Percentiles rank a stretch among this genome's conserved stretches.
These are phyloP conservation scores for Daldinia grandis DNA, from an alignment of 495 filamentous ascomycete species.

Conservation along the genomic window DNA sequence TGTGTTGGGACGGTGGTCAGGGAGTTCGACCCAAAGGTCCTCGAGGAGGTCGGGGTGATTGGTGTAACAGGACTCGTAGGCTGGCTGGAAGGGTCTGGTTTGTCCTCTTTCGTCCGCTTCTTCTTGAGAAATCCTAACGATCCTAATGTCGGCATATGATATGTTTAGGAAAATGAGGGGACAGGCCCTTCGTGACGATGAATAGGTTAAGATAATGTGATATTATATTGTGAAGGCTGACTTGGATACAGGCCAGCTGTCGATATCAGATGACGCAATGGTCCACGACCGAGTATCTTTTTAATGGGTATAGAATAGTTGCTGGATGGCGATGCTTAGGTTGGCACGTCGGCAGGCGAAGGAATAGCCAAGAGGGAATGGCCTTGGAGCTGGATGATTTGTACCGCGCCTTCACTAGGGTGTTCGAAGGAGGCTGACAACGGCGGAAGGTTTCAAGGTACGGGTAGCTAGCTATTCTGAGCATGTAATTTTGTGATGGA, in stretches of 20 bases:
- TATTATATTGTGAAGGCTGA: conserved; percentile 6
- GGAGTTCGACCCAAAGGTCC: conserved; percentile 57
- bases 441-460: conserved; percentile 17
- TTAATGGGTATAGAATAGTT: conserved; percentile 8
- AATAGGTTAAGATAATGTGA: conserved; percentile 24
- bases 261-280: conserved; percentile 8
- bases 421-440: conserved; percentile 3
- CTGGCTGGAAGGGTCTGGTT: conserved; percentile 65
- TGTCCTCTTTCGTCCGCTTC: conserved; percentile 87
- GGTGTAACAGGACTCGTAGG: conserved; percentile 69
- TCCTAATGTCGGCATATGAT: conserved; percentile 76
- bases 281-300: conserved; percentile 8
- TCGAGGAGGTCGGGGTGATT: conserved; percentile 52
- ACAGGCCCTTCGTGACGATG: conserved; percentile 28
- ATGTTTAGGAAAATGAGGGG: conserved; percentile 37
- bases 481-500: conserved; percentile 7
- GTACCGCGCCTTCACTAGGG: conserved; percentile 27
- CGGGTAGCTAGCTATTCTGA: conserved; percentile 1
- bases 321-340: not conserved
- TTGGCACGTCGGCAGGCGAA: conserved; percentile 4
- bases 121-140: conserved; percentile 92
- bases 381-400: conserved; percentile 18
- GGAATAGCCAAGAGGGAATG: not conserved
- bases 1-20: conserved; percentile 46
- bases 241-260: conserved; percentile 8